Percentiles rank a stretch among this genome's conserved stretches.
These are phyloP conservation scores for Grosmannia penicillata DNA, from an alignment of 2,329 filamentous ascomycete genomes.

Conservation along the genomic window DNA sequence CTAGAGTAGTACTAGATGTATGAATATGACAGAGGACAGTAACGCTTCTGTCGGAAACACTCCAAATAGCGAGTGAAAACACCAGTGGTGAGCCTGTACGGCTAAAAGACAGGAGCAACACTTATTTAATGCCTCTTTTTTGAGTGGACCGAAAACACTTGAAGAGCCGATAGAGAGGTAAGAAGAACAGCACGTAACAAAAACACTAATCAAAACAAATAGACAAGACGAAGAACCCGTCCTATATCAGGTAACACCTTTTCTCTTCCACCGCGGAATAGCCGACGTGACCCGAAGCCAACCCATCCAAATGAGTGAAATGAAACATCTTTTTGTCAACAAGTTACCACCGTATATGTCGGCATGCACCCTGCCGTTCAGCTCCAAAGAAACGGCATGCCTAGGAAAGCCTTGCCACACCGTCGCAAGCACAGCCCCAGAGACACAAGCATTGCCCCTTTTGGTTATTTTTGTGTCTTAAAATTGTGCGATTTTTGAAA, in stretches of 20 bases:
- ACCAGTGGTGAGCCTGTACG: too few species aligned
- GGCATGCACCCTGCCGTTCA: neutral
- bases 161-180: neutral
- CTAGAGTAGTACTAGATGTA: too few species aligned
- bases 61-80: too few species aligned
- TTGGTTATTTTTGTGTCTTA: neutral
- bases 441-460: neutral
- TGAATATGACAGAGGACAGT: too few species aligned
- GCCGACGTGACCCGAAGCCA: neutral
- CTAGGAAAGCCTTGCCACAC: neutral
- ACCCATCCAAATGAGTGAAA: neutral
- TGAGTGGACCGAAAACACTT: too few species aligned
- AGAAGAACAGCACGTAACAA: too few species aligned
- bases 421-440: neutral
- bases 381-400: neutral
- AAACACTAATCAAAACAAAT: too few species aligned
- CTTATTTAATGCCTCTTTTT: too few species aligned
- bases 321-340: neutral
- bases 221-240: neutral
- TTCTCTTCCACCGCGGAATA: constrained; percentile 1
- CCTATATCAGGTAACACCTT: constrained; percentile 4
- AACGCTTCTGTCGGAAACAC: too few species aligned
- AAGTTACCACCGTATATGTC: neutral
- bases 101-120: too few species aligned
- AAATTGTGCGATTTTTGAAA: too few species aligned